Evolutionary conservation across 331 rosid genomes (phyloP), one percentile per base, ranked within the genome.

Genomic region (Malus hybrid): DNA sequence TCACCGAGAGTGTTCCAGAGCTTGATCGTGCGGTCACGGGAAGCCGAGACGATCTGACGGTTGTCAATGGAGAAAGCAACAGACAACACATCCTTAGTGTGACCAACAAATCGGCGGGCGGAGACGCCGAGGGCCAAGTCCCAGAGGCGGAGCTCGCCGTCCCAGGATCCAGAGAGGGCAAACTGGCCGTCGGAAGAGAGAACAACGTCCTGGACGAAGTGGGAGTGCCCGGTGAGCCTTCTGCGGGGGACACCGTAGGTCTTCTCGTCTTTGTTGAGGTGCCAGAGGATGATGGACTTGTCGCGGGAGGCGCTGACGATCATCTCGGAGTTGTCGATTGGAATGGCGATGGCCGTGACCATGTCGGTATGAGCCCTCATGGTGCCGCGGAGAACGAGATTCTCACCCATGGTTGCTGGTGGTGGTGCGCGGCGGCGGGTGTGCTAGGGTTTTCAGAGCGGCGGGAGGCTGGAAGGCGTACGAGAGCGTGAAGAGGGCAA

Each of bases 101-200:
- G 99, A 0, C 99, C 99, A 0, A 92, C 98, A 15, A 95, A 95
- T 24, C 98, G 80, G 32, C 99, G 93, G 0, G 99, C 90, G n/a
- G 99, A 86, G 36, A 82, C 81, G 0, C 99, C 99, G 6, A 88
- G 76, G 24, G 91, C 84, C 11, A 95, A 83, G 50, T 95, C 99
- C 99, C 99, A 95, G 7, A 95, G 94, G 29, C 99, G 90, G 79
- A 95, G 98, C 84, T 95, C 99, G 16, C 97, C 97, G 80, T 95
- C 99, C 99, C 98, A 95, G 19, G 99, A 90, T 5, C 99, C 99
- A 20, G 99, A 95, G 5, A 95, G 98, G 0, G 99, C 99, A 72
- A 95, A 95, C 87, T 95, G 99, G 18, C 97, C 96, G 60, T 95
- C 99, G 62, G 99, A 95, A 0, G 99, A 95, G 29, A 95, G 98